These are phyloP conservation scores for Puccinia novopanici DNA, from an alignment of 1,284 basidiomycete species.

Conservation along the genomic window DNA sequence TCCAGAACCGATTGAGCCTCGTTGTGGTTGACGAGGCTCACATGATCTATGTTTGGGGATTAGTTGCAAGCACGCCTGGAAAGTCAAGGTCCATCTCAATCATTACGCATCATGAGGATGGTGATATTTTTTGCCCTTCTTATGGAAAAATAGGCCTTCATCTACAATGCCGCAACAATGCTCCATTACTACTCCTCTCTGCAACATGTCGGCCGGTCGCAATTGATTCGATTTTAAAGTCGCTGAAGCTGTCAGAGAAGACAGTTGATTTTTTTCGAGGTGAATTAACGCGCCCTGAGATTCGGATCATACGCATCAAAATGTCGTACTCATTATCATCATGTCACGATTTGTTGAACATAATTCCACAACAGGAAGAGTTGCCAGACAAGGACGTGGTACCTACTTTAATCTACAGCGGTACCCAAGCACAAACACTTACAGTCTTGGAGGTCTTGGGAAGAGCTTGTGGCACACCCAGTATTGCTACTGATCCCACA, in stretches of 20 bases:
- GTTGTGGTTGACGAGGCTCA: no score
- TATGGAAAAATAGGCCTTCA: no score
- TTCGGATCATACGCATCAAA: not conserved
- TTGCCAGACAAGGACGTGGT: not conserved
- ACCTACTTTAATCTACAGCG: not conserved
- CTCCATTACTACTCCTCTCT: not conserved
- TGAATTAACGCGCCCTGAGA: constrained; percentile 3
- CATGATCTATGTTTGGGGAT: no score
- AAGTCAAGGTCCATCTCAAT: not conserved
- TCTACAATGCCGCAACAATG: not conserved
- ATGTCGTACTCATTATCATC: not conserved
- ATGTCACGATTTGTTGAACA: not conserved
- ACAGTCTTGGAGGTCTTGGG: no score
- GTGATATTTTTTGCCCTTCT: not conserved
- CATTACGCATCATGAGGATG: not conserved
- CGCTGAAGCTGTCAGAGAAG: no score
- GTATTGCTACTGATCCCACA: no score
- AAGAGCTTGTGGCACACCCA: no score
- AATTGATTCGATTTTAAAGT: not conserved
- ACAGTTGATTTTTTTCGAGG: not conserved
- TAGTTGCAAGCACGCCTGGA: no score
- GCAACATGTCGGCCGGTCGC: constrained; percentile 13
- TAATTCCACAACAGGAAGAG: not conserved
- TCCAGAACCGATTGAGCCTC: no score
- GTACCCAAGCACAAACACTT: no score